A percentile compares a stretch with the other conserved stretches of the same genome.
phyloP scores from a whole-genome alignment of 345 rosid species.

The Pelargonium nanum region DNA sequence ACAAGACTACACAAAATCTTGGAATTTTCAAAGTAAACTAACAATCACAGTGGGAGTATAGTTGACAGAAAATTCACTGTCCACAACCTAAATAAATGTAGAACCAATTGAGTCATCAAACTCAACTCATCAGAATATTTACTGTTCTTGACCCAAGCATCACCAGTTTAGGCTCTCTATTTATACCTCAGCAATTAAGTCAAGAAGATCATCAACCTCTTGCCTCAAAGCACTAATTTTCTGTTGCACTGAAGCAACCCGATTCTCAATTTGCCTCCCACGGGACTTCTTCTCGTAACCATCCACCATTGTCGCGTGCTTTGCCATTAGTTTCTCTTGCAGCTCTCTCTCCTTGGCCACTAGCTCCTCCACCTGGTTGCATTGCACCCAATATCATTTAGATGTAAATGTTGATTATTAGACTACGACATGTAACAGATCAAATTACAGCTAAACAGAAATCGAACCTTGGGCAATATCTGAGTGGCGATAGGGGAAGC shows the following conservation, averaged over 20 bases:
- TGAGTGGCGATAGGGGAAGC: constrained; percentile 61
- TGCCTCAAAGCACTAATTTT: constrained; percentile 58
- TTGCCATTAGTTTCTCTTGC: constrained; percentile 61
- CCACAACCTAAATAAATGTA: no score
- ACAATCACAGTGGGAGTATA: no score
- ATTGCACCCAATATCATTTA: not conserved
- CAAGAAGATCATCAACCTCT: constrained; percentile 80
- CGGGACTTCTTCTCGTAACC: constrained; percentile 58
- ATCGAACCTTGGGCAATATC: constrained; percentile 60
- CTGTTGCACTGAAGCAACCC: constrained; percentile 59
- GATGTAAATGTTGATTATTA: no score
- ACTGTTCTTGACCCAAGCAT: no score
- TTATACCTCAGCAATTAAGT: constrained; percentile 63
- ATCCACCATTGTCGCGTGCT: constrained; percentile 58
- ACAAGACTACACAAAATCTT: no score
- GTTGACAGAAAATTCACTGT: no score
- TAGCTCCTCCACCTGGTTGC: constrained; percentile 79
- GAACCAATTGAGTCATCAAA: no score
- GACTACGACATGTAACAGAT: not conserved
- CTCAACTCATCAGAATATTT: no score
- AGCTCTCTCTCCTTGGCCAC: constrained; percentile 73
- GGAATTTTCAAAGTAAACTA: no score
- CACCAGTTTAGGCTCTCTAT: no score
- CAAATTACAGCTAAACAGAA: not conserved
- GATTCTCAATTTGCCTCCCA: constrained; percentile 61